These are phyloP conservation scores for Pseudogymnoascus sp. DNA, from an alignment of 2,329 filamentous ascomycete species.

Conservation along the genomic window DNA sequence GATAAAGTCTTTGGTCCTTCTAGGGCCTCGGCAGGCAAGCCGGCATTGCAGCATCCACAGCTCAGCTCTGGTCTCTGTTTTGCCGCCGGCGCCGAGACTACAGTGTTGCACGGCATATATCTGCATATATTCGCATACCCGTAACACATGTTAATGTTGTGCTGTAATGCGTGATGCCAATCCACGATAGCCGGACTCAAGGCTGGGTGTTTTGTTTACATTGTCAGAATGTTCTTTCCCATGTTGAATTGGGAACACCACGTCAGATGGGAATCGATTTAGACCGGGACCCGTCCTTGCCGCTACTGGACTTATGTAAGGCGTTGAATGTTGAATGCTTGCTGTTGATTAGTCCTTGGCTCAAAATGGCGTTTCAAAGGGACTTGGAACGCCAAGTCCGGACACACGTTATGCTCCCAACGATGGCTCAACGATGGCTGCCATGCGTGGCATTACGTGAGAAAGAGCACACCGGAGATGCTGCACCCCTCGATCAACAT, in stretches of 20 bases:
- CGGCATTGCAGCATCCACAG: neutral
- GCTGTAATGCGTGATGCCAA: neutral
- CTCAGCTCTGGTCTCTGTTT: neutral
- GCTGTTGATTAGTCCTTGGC: neutral
- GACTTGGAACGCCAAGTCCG: neutral
- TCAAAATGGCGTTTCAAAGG: neutral
- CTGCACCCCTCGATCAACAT: neutral
- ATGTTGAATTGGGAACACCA: neutral
- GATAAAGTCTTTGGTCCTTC: neutral
- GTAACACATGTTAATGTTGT: neutral
- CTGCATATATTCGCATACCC: neutral
- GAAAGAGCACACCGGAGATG: neutral
- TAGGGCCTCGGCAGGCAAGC: constrained; percentile 1
- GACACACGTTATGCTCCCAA: constrained; percentile 3
- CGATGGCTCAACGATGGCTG: neutral
- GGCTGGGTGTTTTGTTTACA: neutral
- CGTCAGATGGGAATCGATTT: neutral
- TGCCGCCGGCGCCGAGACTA: neutral
- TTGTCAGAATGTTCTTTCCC: neutral
- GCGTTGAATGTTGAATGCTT: neutral
- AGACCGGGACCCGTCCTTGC: neutral
- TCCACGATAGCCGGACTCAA: neutral
- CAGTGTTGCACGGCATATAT: neutral
- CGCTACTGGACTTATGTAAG: neutral
- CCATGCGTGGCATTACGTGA: neutral